These are phyloP conservation scores for Wickerhamiella siamensis DNA, from an alignment of 805 yeast species.

Conservation along the genomic window DNA sequence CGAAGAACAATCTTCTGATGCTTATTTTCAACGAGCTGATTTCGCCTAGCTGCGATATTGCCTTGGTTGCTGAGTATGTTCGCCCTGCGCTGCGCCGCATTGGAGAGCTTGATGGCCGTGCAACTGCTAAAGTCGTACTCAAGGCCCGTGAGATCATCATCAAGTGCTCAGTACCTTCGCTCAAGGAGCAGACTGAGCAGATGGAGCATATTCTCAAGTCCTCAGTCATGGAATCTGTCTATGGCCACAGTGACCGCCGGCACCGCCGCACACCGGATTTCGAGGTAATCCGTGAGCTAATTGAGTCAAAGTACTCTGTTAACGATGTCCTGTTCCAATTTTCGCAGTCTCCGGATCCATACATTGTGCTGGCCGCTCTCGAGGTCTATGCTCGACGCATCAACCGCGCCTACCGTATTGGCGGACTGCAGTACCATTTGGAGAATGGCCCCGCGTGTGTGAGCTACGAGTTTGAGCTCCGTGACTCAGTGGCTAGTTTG, in stretches of 20 bases:
- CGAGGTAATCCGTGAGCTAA: conserved; percentile 72
- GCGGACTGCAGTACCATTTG: conserved; percentile 49
- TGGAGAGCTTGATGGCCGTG: conserved; percentile 79
- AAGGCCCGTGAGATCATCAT: conserved; percentile 93
- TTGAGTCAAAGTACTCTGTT: conserved; percentile 90
- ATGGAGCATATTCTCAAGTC: conserved; percentile 88
- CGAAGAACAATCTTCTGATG: conserved; percentile 77
- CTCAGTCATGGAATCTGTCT: conserved; percentile 76
- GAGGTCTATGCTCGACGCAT: conserved; percentile 95
- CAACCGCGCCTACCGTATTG: conserved; percentile 86
- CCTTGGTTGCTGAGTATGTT: conserved; percentile 53
- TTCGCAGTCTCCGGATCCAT: conserved; percentile 66
- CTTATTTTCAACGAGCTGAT: conserved; percentile 77
- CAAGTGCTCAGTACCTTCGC: conserved; percentile 93
- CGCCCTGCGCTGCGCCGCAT: conserved; percentile 60
- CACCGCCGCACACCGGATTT: conserved; percentile 66
- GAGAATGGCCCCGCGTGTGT: conserved; percentile 48
- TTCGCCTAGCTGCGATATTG: conserved; percentile 58
- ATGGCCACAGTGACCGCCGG: conserved; percentile 35
- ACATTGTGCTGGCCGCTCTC: conserved; percentile 89
- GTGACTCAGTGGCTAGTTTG: conserved; percentile 6
- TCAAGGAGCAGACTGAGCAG: conserved; percentile 92
- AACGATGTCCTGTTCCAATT: conserved; percentile 93
- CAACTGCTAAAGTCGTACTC: conserved; percentile 83
- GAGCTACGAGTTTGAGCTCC: conserved; percentile 46